A percentile compares a stretch with the other conserved stretches of the same genome.
Evolutionary conservation across 2,329 filamentous ascomycete genomes (phyloP).

Genomic region (Pyrenophora teres): DNA sequence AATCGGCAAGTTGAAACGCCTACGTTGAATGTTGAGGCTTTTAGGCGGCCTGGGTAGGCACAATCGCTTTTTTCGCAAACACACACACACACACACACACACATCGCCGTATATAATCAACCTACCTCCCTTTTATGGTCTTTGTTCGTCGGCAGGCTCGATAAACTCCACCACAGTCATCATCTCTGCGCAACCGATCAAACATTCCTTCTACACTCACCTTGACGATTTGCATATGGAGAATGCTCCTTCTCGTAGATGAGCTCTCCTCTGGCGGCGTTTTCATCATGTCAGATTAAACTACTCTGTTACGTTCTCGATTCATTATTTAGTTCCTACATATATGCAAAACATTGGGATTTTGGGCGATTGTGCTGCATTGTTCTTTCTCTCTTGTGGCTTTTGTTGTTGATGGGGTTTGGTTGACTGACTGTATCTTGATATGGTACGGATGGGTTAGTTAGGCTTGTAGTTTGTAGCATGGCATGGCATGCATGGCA

Average conservation of each 20-base stretch:
- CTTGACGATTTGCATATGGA: conserved; percentile 29
- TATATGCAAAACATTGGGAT: background rate
- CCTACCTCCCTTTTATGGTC: background rate
- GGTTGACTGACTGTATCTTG: conserved; percentile 11
- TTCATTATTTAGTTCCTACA: background rate
- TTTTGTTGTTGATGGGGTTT: background rate
- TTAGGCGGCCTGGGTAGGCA: conserved; percentile 53
- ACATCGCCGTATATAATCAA: conserved; percentile 3
- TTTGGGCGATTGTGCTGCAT: no score
- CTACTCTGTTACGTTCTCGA: background rate
- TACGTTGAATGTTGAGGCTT: conserved; percentile 66
- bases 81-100: no score
- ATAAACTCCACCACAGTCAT: conserved; percentile 16
- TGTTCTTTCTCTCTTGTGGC: no score
- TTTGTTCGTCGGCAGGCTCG: conserved; percentile 25
- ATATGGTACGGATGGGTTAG: no score
- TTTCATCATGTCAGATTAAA: background rate
- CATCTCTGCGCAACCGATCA: background rate
- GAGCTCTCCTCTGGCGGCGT: conserved; percentile 15
- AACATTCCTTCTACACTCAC: conserved; percentile 1
- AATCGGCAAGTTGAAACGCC: conserved; percentile 73
- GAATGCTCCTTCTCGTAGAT: background rate
- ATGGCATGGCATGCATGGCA: conserved; percentile 27
- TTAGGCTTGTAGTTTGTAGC: no score
- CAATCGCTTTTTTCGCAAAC: background rate